Evolutionary conservation across 225 moss, liverwort and hornwort genomes (phyloP).

Genomic region (Climacium dendroides): DNA sequence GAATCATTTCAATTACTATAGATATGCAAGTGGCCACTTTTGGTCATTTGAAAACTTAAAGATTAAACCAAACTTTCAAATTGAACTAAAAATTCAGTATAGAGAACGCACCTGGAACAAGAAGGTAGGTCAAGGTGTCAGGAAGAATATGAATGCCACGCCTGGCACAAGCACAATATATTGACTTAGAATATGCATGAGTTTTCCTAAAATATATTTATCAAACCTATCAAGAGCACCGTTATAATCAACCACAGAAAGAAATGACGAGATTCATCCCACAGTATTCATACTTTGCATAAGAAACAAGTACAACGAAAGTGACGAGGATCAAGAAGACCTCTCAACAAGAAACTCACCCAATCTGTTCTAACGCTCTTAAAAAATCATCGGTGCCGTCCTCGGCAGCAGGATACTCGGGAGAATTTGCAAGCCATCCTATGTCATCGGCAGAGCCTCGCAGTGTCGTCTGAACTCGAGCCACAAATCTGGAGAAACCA

Average conservation of each 20-base stretch:
- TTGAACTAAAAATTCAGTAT: not conserved
- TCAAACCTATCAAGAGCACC: not conserved
- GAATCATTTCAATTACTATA: not conserved
- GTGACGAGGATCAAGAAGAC: not conserved
- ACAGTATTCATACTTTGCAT: not conserved
- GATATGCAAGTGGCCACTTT: not conserved
- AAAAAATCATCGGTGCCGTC: slow-evolving; percentile 81
- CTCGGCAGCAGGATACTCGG: slow-evolving; percentile 54
- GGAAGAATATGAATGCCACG: slow-evolving; percentile 89
- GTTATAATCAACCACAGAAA: not conserved
- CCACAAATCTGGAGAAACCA: slow-evolving; percentile 51
- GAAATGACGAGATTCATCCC: not conserved
- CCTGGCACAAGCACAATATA: slow-evolving; percentile 37
- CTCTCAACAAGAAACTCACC: slow-evolving; percentile 25
- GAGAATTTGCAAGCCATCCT: slow-evolving; percentile 79
- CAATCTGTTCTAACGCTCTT: slow-evolving; percentile 77
- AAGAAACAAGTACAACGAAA: not conserved
- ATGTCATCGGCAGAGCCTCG: slow-evolving; percentile 91
- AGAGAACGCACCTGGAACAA: slow-evolving; percentile 64
- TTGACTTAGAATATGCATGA: not conserved
- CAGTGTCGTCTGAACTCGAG: slow-evolving; percentile 85
- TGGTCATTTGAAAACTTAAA: not conserved
- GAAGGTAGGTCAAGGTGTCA: slow-evolving; percentile 72
- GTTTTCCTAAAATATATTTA: not conserved
- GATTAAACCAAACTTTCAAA: not conserved